Evolutionary conservation across 345 rosid genomes (phyloP).

Genomic region (Rhizophora apiculata): DNA sequence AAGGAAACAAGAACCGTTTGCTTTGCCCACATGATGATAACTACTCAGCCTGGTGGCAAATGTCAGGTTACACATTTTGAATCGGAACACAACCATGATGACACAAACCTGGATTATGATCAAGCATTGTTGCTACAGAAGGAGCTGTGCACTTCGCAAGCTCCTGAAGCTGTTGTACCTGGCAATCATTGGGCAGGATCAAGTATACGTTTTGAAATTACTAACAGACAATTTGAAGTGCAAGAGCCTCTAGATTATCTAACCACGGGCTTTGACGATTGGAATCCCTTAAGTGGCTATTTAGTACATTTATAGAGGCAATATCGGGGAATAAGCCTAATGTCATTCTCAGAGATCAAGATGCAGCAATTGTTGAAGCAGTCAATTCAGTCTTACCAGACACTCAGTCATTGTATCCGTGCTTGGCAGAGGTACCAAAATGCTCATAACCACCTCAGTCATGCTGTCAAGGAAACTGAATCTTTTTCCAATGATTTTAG

Average conservation of each 20-base stretch:
- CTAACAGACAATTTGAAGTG: constrained; percentile 12
- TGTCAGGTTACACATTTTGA: constrained; percentile 28
- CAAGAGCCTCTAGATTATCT: constrained; percentile 31
- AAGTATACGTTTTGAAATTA: constrained; percentile 6
- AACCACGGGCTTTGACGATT: constrained; percentile 15
- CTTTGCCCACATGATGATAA: constrained; percentile 29
- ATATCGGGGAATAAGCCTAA: constrained; percentile 43
- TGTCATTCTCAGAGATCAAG: constrained; percentile 16
- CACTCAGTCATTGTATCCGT: constrained; percentile 22
- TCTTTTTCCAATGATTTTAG: constrained; percentile 25
- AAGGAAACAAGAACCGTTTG: constrained; percentile 33
- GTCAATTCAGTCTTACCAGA: constrained; percentile 32
- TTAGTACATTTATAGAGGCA: constrained; percentile 28
- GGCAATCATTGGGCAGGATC: constrained; percentile 14
- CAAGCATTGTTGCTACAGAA: constrained; percentile 20
- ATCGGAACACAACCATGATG: constrained; percentile 30
- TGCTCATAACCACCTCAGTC: constrained; percentile 32
- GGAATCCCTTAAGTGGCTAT: constrained; percentile 35
- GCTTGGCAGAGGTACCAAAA: constrained; percentile 41
- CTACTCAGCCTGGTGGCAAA: constrained; percentile 25
- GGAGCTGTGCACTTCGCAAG: constrained; percentile 23
- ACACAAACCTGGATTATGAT: constrained; percentile 17
- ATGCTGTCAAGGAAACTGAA: constrained; percentile 11
- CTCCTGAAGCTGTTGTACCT: constrained; percentile 14
- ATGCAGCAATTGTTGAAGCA: constrained; percentile 32